These are phyloP conservation scores for Aspergillus sp. DNA, from an alignment of 2,329 filamentous ascomycete species.

Conservation along the genomic window DNA sequence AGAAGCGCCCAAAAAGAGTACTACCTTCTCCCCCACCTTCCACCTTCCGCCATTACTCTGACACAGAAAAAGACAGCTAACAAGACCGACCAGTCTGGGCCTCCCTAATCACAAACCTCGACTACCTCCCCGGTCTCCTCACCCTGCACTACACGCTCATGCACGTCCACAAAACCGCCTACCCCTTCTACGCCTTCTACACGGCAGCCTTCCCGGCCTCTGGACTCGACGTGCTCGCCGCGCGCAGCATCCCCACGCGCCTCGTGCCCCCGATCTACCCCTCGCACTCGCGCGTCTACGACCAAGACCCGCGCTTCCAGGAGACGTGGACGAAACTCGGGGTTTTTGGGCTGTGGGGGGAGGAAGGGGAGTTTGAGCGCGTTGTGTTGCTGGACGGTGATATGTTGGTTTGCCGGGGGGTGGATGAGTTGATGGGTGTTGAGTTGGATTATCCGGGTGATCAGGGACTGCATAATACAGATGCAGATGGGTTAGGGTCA, in stretches of 20 bases:
- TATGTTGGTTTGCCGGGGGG: conserved; percentile 75
- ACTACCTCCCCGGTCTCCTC: conserved; percentile 73
- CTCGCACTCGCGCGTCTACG: conserved; percentile 56
- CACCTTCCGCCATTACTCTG: background rate
- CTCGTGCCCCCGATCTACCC: conserved; percentile 67
- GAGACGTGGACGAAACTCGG: conserved; percentile 86
- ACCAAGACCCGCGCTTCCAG: conserved; percentile 73
- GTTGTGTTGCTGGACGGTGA: conserved; percentile 82
- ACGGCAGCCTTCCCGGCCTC: conserved; percentile 64
- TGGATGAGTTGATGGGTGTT: conserved; percentile 89
- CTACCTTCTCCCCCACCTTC: too few relatives aligned
- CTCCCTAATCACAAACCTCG: conserved; percentile 74
- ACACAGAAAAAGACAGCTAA: background rate
- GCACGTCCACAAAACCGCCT: conserved; percentile 46
- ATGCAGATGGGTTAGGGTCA: too few relatives aligned
- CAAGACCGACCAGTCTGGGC: conserved; percentile 63
- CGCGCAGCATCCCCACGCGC: conserved; percentile 61
- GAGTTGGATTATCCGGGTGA: conserved; percentile 54
- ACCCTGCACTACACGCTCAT: conserved; percentile 68
- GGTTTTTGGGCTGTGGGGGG: conserved; percentile 55
- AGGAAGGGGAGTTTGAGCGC: conserved; percentile 58
- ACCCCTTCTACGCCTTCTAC: conserved; percentile 75
- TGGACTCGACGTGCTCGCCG: conserved; percentile 61
- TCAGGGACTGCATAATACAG: conserved; percentile 7
- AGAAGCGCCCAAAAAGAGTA: too few relatives aligned